phyloP scores from a whole-genome alignment of 345 rosid species.

The Dipteronia dyeriana region DNA sequence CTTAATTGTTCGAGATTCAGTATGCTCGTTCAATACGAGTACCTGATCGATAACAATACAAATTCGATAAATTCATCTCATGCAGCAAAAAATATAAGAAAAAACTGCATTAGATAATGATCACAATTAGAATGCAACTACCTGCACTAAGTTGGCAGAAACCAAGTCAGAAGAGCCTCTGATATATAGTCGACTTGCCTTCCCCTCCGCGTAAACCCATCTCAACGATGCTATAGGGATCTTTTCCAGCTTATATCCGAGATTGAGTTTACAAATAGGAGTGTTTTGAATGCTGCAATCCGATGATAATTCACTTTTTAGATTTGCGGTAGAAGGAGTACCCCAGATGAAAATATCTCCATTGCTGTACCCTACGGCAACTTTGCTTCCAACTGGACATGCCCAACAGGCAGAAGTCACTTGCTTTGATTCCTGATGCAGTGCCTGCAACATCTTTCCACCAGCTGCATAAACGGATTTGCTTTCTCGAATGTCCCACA shows the following conservation, averaged over 20 bases:
- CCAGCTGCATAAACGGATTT: slow-evolving; percentile 56
- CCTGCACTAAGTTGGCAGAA: slow-evolving; percentile 64
- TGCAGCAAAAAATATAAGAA: background rate
- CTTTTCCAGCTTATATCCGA: slow-evolving; percentile 80
- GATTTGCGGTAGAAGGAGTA: slow-evolving; percentile 42
- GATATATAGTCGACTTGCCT: slow-evolving; percentile 69
- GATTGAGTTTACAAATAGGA: slow-evolving; percentile 70
- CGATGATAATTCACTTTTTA: slow-evolving; percentile 36
- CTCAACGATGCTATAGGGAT: slow-evolving; percentile 65
- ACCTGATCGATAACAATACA: slow-evolving; percentile 44
- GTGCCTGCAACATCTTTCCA: slow-evolving; percentile 52
- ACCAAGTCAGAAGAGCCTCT: slow-evolving; percentile 57
- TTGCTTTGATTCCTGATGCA: slow-evolving; percentile 61
- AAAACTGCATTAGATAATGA: slow-evolving; percentile 2
- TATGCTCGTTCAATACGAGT: slow-evolving; percentile 67
- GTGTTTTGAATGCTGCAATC: slow-evolving; percentile 43
- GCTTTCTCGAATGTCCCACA: slow-evolving; percentile 85
- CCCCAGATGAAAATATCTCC: slow-evolving; percentile 83
- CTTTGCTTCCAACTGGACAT: slow-evolving; percentile 81
- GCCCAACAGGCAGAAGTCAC: slow-evolving; percentile 89
- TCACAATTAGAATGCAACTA: slow-evolving; percentile 17
- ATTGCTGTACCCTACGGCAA: slow-evolving; percentile 74
- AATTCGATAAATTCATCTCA: background rate
- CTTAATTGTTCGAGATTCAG: slow-evolving; percentile 78
- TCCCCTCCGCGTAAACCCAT: slow-evolving; percentile 73